Percentiles rank a stretch among this genome's conserved stretches.
Evolutionary conservation across 805 yeast genomes (phyloP).

Genomic region (Candida andamanensis): DNA sequence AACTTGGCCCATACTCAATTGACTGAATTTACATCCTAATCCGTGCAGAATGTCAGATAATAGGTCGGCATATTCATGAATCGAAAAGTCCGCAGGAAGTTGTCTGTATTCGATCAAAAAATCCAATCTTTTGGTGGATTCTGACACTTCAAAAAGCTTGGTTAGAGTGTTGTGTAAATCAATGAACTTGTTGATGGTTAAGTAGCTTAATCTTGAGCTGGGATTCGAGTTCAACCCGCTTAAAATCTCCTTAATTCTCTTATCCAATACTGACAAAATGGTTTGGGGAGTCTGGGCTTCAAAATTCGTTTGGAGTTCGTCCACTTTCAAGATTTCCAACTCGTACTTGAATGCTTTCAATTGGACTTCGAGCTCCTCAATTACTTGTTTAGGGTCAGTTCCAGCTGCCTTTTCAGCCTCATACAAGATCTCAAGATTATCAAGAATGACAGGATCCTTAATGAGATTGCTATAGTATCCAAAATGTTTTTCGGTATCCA

Average conservation of each 20-base stretch:
- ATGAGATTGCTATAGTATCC: slow-evolving; percentile 12
- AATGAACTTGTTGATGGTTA: slow-evolving; percentile 12
- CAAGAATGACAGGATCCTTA: slow-evolving; percentile 10
- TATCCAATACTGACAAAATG: slow-evolving; percentile 13
- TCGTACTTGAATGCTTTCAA: slow-evolving; percentile 14
- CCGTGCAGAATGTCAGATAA: slow-evolving; percentile 1
- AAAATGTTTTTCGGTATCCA: slow-evolving; percentile 11
- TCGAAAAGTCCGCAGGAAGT: slow-evolving; percentile 4
- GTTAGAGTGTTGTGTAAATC: slow-evolving; percentile 15
- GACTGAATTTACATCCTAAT: slow-evolving; percentile 3
- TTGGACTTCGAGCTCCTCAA: slow-evolving; percentile 1
- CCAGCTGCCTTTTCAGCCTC: background rate
- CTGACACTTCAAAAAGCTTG: slow-evolving; percentile 41
- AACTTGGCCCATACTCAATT: slow-evolving; percentile 3
- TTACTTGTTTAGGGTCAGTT: background rate
- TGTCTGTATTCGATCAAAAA: slow-evolving; percentile 17
- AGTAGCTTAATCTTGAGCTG: slow-evolving; percentile 10
- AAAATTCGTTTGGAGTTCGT: slow-evolving; percentile 13
- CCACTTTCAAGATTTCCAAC: slow-evolving; percentile 15
- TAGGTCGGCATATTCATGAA: slow-evolving; percentile 6
- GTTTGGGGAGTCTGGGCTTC: slow-evolving; percentile 8
- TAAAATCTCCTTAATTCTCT: slow-evolving; percentile 13
- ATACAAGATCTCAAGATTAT: slow-evolving; percentile 11
- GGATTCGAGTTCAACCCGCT: slow-evolving; percentile 12
- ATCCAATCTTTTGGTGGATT: slow-evolving; percentile 47